Evolutionary conservation across 2,329 filamentous ascomycete species (phyloP), one percentile per base, ranked within the genome.

Genomic region (Biscogniauxia mediterranea): DNA sequence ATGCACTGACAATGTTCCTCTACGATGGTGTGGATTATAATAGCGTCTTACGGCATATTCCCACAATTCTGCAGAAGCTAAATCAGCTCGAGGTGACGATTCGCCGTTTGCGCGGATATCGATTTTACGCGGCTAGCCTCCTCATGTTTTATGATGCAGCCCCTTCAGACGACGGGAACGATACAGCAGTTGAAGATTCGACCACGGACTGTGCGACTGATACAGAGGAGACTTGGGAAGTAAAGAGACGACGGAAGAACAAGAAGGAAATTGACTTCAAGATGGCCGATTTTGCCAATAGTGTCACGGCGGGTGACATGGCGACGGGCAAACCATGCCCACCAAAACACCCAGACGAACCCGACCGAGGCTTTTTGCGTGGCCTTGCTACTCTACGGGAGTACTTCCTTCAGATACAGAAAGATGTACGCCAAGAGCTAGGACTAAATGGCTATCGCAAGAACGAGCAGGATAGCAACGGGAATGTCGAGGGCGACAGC

Each of bases 271-370:
- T 96, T 72, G 91, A 97, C 75, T 88, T 99, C 78, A 97, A 97
- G 77, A 96, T 99, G 75, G 94, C 97, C 60, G 95, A 99, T 76
- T 99, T 99, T 79, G 95, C 95, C 65, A 99, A 99, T 74, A 97
- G 94, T 71, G 89, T 98, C 42, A 98, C 93, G 1, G 91, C 92
- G 3, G 90, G 95, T 66, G 93, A 97, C 70, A 77, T 87, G 11
- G 81, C 86, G 61, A 77, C 79, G 56, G 81, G 83, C 64, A 83
- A 83, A 69, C 79, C 83, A 4, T 97, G 94, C 69, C 95, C 95
- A 15, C 95, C 95, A 4, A 84, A 86, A 61, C 86, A 96, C 71
- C 91, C 92, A 0, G 79, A 89, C 42, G 89, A 92, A 62, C 88
- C 96, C 6, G 95, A 99, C 68, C 85, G 88, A 26, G 95, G 95